Base-by-base conservation (phyloP, 2,329 filamentous ascomycete genomes). In the Coniochaeta hoffmannii region DNA sequence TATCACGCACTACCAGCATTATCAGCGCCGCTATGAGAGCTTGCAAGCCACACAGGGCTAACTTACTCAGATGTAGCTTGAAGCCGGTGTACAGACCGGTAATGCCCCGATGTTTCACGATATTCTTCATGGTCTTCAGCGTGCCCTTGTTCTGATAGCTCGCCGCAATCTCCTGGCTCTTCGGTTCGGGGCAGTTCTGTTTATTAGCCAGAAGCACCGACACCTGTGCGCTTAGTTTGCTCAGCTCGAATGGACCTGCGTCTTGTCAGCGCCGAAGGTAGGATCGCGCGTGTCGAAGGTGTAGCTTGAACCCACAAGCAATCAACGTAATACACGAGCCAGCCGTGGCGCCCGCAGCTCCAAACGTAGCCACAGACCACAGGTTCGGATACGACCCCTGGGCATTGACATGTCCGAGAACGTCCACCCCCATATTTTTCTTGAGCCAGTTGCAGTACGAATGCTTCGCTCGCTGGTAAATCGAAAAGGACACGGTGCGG, bases 221-320 rank as follows among this genome's bases (percentile, higher is more conserved):
- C 19, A 94, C 87, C 69, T 95, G 90, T 15, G 90, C 89, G 68
- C 88, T 92, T 57, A 94, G 78, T 70, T 95, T 95, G n/a, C 89
- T 92, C 69, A 95, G 79, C 70, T 95, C 90, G 67, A 95, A 95
- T 1, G 90, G 90, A 66, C 84, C 85, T 87, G 49, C 11, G 24
- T 1, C 11, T 7, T 34, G 50, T 55, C 54, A 54, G 53, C 28
- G 22, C 12, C 11, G 36, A n/a, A 28, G 3, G 3, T 8, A 7
- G 15, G 2, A 11, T 28, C 19, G 19, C 24, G 15, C 15, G 2
- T n/a, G n/a, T n/a, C n/a, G 19, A 7, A 28, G 5, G 24, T 46
- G 5, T 3, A 15, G 6, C 41, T n/a, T 32, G 32, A 41, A 72
- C 77, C 71, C 62, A 81, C 90, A 95, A 62, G 90, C 89, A 63